phyloP scores from a whole-genome alignment of 2,329 filamentous ascomycete species.

The Neofusicoccum kwambonambiense region DNA sequence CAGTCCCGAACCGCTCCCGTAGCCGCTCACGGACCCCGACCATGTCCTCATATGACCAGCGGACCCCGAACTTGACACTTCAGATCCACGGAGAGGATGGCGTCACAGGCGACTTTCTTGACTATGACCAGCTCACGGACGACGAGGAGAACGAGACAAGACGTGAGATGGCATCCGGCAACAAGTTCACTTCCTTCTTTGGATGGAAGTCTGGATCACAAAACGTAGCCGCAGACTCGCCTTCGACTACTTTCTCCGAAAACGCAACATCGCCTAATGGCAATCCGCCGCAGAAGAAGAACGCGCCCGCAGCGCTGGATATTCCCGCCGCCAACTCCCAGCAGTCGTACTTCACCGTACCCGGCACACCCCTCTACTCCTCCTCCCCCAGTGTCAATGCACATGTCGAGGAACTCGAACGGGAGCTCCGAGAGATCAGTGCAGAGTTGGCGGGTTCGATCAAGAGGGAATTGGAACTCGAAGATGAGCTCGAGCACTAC shows the following conservation, averaged over 20 bases:
- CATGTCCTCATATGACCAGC: constrained; percentile 35
- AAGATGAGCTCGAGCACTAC: constrained; percentile 86
- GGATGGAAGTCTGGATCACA: constrained; percentile 62
- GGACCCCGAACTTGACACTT: constrained; percentile 32
- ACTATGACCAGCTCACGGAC: constrained; percentile 32
- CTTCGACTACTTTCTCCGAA: constrained; percentile 61
- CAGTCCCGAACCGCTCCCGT: constrained; percentile 24
- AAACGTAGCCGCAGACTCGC: constrained; percentile 53
- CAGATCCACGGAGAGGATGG: constrained; percentile 31
- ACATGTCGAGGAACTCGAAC: constrained; percentile 85
- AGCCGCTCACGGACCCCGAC: constrained; percentile 35
- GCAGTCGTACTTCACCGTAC: constrained; percentile 46
- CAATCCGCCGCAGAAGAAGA: constrained; percentile 30
- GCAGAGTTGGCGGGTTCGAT: constrained; percentile 90
- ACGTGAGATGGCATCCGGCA: constrained; percentile 36
- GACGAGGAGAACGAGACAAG: constrained; percentile 21
- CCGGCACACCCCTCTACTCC: constrained; percentile 47
- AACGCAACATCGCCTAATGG: constrained; percentile 58
- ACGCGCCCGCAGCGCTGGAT: constrained; percentile 49
- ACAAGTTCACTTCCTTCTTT: constrained; percentile 65
- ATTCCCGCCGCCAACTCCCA: constrained; percentile 49
- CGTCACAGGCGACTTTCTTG: constrained; percentile 36
- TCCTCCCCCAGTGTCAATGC: constrained; percentile 47
- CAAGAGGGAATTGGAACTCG: constrained; percentile 90
- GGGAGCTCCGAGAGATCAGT: constrained; percentile 90